A percentile compares a stretch with the other conserved stretches of the same genome.
Conservation (phyloP, 1,284 basidiomycete species). For the Calocybe gambosa region DNA sequence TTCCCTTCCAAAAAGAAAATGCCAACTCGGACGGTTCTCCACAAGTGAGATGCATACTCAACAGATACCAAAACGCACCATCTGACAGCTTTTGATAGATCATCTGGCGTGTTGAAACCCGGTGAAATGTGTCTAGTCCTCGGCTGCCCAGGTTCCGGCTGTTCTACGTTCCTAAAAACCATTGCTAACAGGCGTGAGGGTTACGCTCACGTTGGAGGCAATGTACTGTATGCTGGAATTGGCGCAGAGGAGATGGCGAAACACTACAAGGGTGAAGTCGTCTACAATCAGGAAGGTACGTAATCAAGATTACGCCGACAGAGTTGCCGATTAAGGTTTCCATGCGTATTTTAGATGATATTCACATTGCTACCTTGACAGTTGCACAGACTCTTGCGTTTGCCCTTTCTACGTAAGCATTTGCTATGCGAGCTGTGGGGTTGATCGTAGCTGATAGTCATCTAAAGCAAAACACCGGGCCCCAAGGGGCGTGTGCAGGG, state of each 20-base stretch:
- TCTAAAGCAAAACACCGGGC: slow-evolving; percentile 48
- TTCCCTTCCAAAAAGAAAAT: slow-evolving; percentile 42
- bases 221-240: slow-evolving; percentile 73
- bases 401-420: slow-evolving; percentile 51
- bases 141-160: slow-evolving; percentile 79
- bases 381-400: slow-evolving; percentile 69
- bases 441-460: slow-evolving; percentile 4
- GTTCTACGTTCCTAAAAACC: slow-evolving; percentile 73
- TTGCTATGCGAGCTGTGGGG: background rate
- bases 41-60: slow-evolving; percentile 43
- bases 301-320: slow-evolving; percentile 3
- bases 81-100: slow-evolving; percentile 38
- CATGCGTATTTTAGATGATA: slow-evolving; percentile 51
- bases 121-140: slow-evolving; percentile 69
- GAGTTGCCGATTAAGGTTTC: background rate
- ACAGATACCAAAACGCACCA: slow-evolving; percentile 19
- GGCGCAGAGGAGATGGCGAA: slow-evolving; percentile 58
- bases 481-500: slow-evolving; percentile 66
- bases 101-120: slow-evolving; percentile 68
- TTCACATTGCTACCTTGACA: slow-evolving; percentile 73
- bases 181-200: slow-evolving; percentile 68
- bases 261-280: slow-evolving; percentile 76
- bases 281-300: slow-evolving; percentile 75
- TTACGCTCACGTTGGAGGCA: slow-evolving; percentile 56
- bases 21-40: slow-evolving; percentile 53